Evolutionary conservation across 768 basidiomycete species (phyloP), one percentile per base, ranked within the genome.

Genomic region (Cystobasidiopsis lactophilus): DNA sequence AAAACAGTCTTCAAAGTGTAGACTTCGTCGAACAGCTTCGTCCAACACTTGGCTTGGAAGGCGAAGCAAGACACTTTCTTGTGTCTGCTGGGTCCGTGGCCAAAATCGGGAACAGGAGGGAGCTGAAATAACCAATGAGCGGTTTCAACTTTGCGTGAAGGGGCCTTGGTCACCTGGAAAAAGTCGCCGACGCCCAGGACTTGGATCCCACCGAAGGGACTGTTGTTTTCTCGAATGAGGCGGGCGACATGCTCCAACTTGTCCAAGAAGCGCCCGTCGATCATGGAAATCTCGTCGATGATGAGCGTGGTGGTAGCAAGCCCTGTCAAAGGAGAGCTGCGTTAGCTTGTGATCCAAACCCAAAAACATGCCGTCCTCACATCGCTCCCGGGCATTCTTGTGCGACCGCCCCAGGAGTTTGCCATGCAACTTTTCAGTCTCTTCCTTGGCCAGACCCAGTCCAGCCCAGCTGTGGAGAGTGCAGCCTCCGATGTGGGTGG

Each of bases 81-180:
- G 18, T 1, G 40, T 7, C 27, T n/a, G 14, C 27, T 19, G 7
- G 29, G 18, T 10, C 9, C 24, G 37, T 11, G 11, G 11, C 11
- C 11, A 19, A 26, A 43, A 9, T 43, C 7, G 40, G 10, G 19
- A 19, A 26, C 19, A 19, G 7, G 40, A 43, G 40, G 18, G 40
- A 43, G 40, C 7, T 40, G 82, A 75, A 51, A 67, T 58, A n/a
- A 63, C 62, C 21, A 74, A 71, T 16, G 7, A 16, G 33, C 33
- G 7, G 33, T 35, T 35, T 7, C 16, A 16, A 7, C 33, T 7
- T 64, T 79, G 88, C 5, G 71, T 71, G 0, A 96, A 88, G 2
- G 93, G 93, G 0, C n/a, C n/a, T n/a, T n/a, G n/a, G 93, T 93
- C 3, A 98, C 75, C 65, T 98, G 91, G 70, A 96, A 95, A 69